These are phyloP conservation scores for Rutidosis leptorrhynchoides DNA, from an alignment of 129 eudicot species.

Conservation along the genomic window DNA sequence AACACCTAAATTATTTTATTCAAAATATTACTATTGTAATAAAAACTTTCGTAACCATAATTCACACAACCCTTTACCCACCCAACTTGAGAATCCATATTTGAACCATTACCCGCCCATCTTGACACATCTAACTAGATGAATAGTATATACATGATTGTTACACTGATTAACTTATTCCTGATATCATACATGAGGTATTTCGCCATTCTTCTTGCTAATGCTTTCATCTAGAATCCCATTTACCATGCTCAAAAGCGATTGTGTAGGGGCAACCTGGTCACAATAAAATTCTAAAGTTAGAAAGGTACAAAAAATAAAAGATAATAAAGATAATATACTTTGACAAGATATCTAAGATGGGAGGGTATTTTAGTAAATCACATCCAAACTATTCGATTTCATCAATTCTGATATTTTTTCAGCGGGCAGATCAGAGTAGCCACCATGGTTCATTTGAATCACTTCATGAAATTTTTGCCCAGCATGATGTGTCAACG, in stretches of 20 bases:
- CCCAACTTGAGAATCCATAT: too few relatives aligned
- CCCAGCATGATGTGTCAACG: constrained; percentile 62
- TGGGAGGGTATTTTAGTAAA: constrained; percentile 11
- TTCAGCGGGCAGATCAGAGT: constrained; percentile 75
- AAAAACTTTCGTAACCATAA: neutral
- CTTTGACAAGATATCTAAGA: constrained; percentile 7
- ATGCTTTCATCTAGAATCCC: constrained; percentile 87
- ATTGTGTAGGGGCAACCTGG: constrained; percentile 98
- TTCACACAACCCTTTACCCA: neutral
- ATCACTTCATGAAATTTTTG: constrained; percentile 82
- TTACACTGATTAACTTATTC: neutral
- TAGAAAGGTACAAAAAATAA: constrained; percentile 21
- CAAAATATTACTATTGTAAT: neutral
- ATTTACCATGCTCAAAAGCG: constrained; percentile 77
- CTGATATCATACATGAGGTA: constrained; percentile 71
- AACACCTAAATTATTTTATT: neutral
- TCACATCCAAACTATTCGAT: constrained; percentile 87
- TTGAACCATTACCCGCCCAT: too few relatives aligned
- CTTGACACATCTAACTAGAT: neutral
- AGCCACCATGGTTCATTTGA: constrained; percentile 78
- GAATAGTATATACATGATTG: neutral
- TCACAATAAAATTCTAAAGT: constrained; percentile 18
- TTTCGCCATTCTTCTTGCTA: constrained; percentile 76
- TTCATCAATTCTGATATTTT: constrained; percentile 79
- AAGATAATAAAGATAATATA: constrained; percentile 3